phyloP scores from a whole-genome alignment of 108 stramenopile species.

The Poteriospumella lacustris region DNA sequence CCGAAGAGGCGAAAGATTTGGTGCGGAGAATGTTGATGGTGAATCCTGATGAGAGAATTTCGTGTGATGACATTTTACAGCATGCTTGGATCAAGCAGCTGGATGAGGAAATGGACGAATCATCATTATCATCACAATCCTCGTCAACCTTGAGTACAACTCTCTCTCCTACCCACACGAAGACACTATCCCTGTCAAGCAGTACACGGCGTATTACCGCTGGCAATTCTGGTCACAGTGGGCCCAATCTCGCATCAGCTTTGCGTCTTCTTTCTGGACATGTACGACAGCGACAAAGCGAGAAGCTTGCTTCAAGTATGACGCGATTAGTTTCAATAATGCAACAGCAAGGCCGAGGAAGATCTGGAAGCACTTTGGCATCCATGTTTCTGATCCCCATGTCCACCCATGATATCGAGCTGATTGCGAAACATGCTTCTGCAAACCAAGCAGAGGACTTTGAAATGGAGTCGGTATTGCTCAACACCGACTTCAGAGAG shows the following conservation, averaged over 20 bases:
- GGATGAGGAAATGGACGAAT: neutral
- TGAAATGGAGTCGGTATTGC: neutral
- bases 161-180: neutral
- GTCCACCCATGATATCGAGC: neutral
- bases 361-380: neutral
- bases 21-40: slow-evolving; percentile 26
- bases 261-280: slow-evolving; percentile 16
- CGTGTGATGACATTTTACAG: slow-evolving; percentile 11
- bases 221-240: neutral
- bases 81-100: slow-evolving; percentile 25
- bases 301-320: slow-evolving; percentile 21
- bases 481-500: neutral
- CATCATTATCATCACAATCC: neutral
- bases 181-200: neutral
- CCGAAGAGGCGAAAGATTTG: slow-evolving; percentile 34
- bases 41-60: slow-evolving; percentile 29
- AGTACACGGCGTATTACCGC: neutral
- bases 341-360: neutral
- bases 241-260: neutral
- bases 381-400: neutral
- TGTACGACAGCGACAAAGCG: neutral
- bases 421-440: neutral
- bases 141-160: neutral
- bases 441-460: neutral
- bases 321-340: slow-evolving; percentile 26